Conservation (phyloP, 2,329 filamentous ascomycete species). For the Ceratocystis variospora region DNA sequence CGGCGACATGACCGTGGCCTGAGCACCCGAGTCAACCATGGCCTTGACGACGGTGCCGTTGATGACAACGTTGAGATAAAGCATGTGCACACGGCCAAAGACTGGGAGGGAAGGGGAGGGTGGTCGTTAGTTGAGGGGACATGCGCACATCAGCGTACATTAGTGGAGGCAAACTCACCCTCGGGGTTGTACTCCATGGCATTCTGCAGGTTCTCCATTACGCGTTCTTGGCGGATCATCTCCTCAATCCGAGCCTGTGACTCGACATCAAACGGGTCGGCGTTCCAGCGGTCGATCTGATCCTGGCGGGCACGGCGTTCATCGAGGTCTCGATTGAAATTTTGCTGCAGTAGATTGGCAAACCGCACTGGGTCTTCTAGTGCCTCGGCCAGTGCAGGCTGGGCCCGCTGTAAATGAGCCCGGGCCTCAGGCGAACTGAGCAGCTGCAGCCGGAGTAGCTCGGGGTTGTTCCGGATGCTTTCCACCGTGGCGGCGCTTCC, state of each 20-base stretch:
- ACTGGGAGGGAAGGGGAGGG: slow-evolving; percentile 38
- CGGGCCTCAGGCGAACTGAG: slow-evolving; percentile 63
- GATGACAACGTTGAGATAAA: slow-evolving; percentile 91
- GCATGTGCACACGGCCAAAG: slow-evolving; percentile 87
- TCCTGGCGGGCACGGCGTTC: slow-evolving; percentile 65
- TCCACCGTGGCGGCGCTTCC: slow-evolving; percentile 22
- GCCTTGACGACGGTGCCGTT: slow-evolving; percentile 88
- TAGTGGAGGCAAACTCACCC: slow-evolving; percentile 42
- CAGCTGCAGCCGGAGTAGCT: slow-evolving; percentile 69
- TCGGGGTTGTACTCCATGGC: slow-evolving; percentile 96
- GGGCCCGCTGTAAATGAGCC: slow-evolving; percentile 53
- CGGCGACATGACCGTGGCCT: slow-evolving; percentile 98
- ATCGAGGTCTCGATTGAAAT: slow-evolving; percentile 55
- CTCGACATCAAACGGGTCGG: slow-evolving; percentile 87
- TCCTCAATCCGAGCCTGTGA: slow-evolving; percentile 88
- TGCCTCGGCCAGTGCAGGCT: slow-evolving; percentile 63
- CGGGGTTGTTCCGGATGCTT: slow-evolving; percentile 46
- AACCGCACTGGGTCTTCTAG: slow-evolving; percentile 67
- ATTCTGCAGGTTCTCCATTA: slow-evolving; percentile 90
- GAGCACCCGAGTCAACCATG: slow-evolving; percentile 91
- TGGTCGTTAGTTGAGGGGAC: slow-evolving; percentile 4
- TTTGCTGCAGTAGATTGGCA: slow-evolving; percentile 53
- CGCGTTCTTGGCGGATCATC: slow-evolving; percentile 86
- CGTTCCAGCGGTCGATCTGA: slow-evolving; percentile 73
- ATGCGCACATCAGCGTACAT: too few species aligned